These are phyloP conservation scores for Wickerhamiella parazyma DNA, from an alignment of 805 yeast species.

Conservation along the genomic window DNA sequence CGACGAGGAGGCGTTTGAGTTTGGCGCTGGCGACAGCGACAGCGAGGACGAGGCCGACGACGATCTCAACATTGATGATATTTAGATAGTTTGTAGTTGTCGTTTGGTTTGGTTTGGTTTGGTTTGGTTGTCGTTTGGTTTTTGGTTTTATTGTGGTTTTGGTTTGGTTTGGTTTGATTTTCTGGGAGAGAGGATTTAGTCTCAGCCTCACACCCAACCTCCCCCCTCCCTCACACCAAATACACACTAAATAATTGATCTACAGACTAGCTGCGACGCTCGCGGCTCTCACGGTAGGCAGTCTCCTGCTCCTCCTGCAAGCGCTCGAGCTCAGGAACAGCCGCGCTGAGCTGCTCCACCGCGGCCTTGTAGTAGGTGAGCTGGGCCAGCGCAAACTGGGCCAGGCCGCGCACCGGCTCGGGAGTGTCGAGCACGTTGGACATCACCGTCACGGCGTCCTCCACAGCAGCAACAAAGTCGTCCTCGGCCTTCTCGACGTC, in stretches of 20 bases:
- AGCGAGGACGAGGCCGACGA: conserved; percentile 49
- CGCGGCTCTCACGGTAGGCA: conserved; percentile 23
- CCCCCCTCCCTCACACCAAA: no score
- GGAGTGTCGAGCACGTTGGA: conserved; percentile 64
- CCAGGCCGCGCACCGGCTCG: conserved; percentile 50
- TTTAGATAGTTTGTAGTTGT: conserved; percentile 39
- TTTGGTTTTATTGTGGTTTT: no score
- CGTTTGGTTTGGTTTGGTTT: no score
- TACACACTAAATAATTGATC: conserved; percentile 28
- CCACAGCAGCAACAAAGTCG: conserved; percentile 75
- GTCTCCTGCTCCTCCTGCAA: conserved; percentile 41
- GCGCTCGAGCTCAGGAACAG: conserved; percentile 50
- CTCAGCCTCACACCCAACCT: no score
- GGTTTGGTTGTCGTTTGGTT: no score
- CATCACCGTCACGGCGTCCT: conserved; percentile 74
- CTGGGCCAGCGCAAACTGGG: conserved; percentile 64
- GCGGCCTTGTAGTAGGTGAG: conserved; percentile 70
- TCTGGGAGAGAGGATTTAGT: no score
- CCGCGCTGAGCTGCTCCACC: conserved; percentile 46
- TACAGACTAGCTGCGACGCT: background rate
- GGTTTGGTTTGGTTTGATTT: no score
- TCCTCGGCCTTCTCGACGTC: conserved; percentile 77
- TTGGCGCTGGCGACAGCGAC: conserved; percentile 81
- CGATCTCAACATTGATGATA: conserved; percentile 88
- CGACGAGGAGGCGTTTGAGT: conserved; percentile 95